Base-by-base conservation (phyloP, 164 flowering plant species). In the Tinospora cordifolia region DNA sequence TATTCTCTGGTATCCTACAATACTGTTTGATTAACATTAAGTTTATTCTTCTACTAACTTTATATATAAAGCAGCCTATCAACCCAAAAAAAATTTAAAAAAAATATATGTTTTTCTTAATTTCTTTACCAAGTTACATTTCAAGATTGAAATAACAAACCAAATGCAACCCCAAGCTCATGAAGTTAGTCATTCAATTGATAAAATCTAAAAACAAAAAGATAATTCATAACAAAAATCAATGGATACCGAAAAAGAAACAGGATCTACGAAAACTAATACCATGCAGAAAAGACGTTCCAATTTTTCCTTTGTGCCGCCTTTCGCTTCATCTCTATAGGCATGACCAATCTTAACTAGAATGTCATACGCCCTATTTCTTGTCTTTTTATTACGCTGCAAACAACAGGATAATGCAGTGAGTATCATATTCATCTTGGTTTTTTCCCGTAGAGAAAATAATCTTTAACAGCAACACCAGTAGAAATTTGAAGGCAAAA, bases 281-380 rank as follows among this genome's bases (percentile, higher is more conserved):
- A 95, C 99, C 99, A 90, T 88, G 83, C 81, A 83, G 79, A 95
- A 95, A 62, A 83, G 79, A 10, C 82, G 79, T 51, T 68, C 82
- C 76, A 92, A 76, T 36, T 84, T 83, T 69, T 90, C 99, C 75
- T 76, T 87, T 17, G 77, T 80, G 64, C 96, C 99, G 62, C 92
- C 94, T 67, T 77, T 83, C 17, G 88, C 91, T 77, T 90, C 97
- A 76, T 95, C 97, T 62, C 85, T 89, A 83, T 78, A 92, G 13
- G 87, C 89, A 85, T 87, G 99, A 63, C 94, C 99, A 83, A 95
- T 92, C 78, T 91, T 84, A 62, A 95, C 93, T 63, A 95, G 87
- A 66, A 95, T 76, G 59, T 92, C 99, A 82, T 92, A 95, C 62
- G 98, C 98, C 75, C 89, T 87, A 74, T 91, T 95, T 82, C 99